Base-by-base conservation (phyloP, 352 stramenopile genomes). In the Pythium insidiosum region DNA sequence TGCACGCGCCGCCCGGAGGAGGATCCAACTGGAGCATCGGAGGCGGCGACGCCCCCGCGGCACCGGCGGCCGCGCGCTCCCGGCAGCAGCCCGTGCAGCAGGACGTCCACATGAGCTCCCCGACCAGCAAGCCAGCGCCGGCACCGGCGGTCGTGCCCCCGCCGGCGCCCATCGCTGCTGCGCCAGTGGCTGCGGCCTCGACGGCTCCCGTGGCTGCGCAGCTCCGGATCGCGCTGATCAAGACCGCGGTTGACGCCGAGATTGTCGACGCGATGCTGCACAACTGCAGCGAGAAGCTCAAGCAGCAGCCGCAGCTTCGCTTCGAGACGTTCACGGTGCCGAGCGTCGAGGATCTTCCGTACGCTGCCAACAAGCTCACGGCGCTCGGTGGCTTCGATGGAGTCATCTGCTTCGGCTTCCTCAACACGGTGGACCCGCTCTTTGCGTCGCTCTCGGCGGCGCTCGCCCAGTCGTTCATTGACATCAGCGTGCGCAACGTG, bases 401-500 rank as follows among this genome's bases (percentile, higher is more conserved):
- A 2, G 73, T 88, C 43, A 79, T 93, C 24, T 86, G 66, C 48
- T 82, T 89, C 37, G 78, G 78, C 3, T 88, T 89, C 46, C 46
- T 93, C 11, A 86, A 78, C 50, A 67, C 68, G 15, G 57, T 63
- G 16, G 72, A 89, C 53, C 64, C 68, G 21, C 61, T 86, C 20
- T 89, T 88, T 31, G 48, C 48, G n/a, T 64, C 73, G 44, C 56
- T 87, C 19, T 68, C 65, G 47, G 49, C 71, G 21, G 58, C 66
- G 23, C 34, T 90, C 26, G 75, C 70, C 21, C 73, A 90, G 50
- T 73, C 78, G 53, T 64, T 93, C 51, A 88, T 91, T 11, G 73
- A 87, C 43, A 88, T 93, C 38, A 91, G 81, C 52, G 61, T 93
- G 47, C 68, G 81, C 43, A 88, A 81, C 52, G 63, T 82, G 30